Evolutionary conservation across 208 protist species (phyloP).

Genomic region (Acanthamoeba royreba): DNA sequence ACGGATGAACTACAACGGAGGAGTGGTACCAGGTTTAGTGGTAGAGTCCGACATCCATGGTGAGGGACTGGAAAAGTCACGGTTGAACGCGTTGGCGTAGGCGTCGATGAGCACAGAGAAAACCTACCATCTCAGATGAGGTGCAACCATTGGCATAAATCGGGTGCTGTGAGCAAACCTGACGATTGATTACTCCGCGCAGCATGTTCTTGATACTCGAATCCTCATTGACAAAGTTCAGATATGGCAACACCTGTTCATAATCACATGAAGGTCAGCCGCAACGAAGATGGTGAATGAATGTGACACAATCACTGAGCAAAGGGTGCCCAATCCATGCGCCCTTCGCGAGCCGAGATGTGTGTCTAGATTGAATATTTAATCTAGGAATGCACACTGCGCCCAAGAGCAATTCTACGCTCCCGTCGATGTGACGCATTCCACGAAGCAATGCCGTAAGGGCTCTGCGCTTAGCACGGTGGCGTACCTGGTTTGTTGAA

Average conservation of each 20-base stretch:
- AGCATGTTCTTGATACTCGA: neutral
- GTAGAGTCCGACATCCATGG: neutral
- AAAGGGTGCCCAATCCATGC: too few relatives aligned
- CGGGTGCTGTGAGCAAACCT: too few relatives aligned
- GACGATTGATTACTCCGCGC: constrained; percentile 32
- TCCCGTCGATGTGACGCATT: neutral
- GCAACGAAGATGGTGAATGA: too few relatives aligned
- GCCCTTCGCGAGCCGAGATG: too few relatives aligned
- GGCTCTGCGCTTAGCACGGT: neutral
- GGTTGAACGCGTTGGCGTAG: constrained; percentile 72
- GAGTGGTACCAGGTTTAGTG: neutral
- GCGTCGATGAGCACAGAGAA: constrained; percentile 55
- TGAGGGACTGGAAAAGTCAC: neutral
- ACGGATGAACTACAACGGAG: too few relatives aligned
- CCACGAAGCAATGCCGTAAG: neutral
- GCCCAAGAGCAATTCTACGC: neutral
- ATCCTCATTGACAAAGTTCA: constrained; percentile 36
- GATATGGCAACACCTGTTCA: constrained; percentile 39
- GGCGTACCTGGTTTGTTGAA: constrained; percentile 59
- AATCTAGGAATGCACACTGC: constrained; percentile 10
- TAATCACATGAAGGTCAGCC: neutral
- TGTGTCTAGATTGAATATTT: too few relatives aligned
- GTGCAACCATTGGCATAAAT: too few relatives aligned
- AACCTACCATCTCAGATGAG: too few relatives aligned
- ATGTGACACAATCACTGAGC: too few relatives aligned